Conservation (phyloP, 306 rosid species). For the Vigna mungo region DNA sequence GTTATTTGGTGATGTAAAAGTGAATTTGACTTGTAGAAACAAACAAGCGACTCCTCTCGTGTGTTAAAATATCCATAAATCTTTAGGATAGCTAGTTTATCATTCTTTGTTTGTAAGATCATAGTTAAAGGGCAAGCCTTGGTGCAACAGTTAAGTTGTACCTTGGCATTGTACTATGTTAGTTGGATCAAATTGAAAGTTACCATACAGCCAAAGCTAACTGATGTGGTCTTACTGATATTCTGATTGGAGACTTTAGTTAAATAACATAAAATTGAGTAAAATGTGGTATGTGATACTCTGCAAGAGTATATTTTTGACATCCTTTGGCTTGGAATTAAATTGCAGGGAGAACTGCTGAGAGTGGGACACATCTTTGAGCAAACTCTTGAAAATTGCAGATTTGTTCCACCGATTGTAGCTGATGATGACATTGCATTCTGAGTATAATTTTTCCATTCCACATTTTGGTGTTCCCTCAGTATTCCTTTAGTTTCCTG, state of each 20-base stretch:
- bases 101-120: constrained; percentile 20
- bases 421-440: constrained; percentile 52
- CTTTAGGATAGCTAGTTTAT: not conserved
- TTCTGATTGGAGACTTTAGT: not conserved
- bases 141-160: no score
- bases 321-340: constrained; percentile 27
- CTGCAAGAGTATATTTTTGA: not conserved
- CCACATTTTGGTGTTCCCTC: constrained; percentile 15
- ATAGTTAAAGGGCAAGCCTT: not conserved
- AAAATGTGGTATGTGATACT: constrained; percentile 9
- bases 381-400: constrained; percentile 78
- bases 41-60: no score
- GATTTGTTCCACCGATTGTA: constrained; percentile 85
- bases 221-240: not conserved
- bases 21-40: not conserved
- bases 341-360: constrained; percentile 77
- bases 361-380: constrained; percentile 93
- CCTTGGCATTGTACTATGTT: not conserved
- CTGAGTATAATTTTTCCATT: constrained; percentile 27
- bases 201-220: constrained; percentile 18
- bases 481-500: constrained; percentile 27
- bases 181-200: not conserved
- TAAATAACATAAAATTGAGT: not conserved
- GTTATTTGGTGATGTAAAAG: not conserved
- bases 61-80: not conserved